Conservation (phyloP, 1,284 basidiomycete species). For the Cystobasidium pallidum region DNA sequence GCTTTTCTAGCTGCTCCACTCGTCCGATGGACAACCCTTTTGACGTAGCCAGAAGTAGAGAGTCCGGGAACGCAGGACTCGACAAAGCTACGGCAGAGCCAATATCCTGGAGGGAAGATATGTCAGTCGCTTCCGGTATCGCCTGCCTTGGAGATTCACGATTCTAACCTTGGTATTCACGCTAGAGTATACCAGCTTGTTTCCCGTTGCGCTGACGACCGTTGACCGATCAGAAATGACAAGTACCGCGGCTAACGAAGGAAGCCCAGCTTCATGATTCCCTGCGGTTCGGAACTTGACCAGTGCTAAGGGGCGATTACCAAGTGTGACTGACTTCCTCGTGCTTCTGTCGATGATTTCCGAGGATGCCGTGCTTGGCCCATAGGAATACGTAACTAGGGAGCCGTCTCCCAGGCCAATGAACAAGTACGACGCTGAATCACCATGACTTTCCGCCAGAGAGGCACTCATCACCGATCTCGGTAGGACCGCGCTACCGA, state of each 20-base stretch:
- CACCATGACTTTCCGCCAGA: constrained; percentile 57
- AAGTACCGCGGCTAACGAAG: constrained; percentile 49
- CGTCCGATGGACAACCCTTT: constrained; percentile 50
- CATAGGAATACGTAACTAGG: constrained; percentile 64
- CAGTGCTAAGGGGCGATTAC: constrained; percentile 68
- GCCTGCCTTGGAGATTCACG: background rate
- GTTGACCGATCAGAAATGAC: constrained; percentile 54
- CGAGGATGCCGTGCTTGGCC: constrained; percentile 53
- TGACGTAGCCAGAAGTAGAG: constrained; percentile 4
- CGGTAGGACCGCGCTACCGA: constrained; percentile 64
- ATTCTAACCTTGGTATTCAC: constrained; percentile 51
- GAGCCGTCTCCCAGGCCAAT: constrained; percentile 80
- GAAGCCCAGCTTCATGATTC: constrained; percentile 32
- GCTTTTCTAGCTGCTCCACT: constrained; percentile 53
- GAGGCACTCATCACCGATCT: constrained; percentile 72
- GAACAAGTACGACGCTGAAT: constrained; percentile 62
- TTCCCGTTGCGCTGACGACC: constrained; percentile 52
- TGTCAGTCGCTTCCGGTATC: background rate
- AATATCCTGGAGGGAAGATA: constrained; percentile 46
- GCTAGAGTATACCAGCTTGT: constrained; percentile 53
- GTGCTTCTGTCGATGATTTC: constrained; percentile 54
- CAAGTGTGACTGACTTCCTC: constrained; percentile 68
- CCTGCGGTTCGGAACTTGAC: constrained; percentile 54
- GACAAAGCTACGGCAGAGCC: constrained; percentile 42
- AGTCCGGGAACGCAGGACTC: constrained; percentile 17